phyloP scores from a whole-genome alignment of 148 eudicot genomes.

The Camellia sinensis region DNA sequence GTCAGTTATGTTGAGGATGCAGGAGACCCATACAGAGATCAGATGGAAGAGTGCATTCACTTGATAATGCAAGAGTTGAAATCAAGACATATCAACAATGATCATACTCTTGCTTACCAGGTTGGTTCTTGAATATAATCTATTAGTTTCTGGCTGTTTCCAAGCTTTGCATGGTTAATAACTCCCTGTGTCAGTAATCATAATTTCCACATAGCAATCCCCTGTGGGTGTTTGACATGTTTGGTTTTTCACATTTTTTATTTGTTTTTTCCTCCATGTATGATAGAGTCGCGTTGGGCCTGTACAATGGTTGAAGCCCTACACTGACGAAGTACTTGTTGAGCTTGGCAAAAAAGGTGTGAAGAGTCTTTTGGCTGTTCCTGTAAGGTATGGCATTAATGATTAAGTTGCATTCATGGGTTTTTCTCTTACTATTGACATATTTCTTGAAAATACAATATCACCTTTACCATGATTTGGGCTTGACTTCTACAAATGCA shows the following conservation, averaged over 20 bases:
- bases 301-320: constrained; percentile 96
- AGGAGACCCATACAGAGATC: constrained; percentile 92
- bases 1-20: constrained; percentile 88
- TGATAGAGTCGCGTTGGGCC: constrained; percentile 96
- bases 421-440: not conserved
- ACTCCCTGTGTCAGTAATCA: not conserved
- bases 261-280: constrained; percentile 5
- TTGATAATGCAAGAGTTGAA: constrained; percentile 90
- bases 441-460: not conserved
- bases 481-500: not conserved
- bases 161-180: not conserved
- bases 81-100: constrained; percentile 66
- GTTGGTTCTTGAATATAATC: constrained; percentile 28
- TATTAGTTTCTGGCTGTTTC: not conserved
- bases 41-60: constrained; percentile 93
- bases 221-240: not conserved
- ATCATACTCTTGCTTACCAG: constrained; percentile 91
- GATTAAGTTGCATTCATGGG: not conserved
- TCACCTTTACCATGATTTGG: not conserved
- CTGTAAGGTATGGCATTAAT: constrained; percentile 63
- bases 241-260: not conserved
- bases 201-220: too few relatives aligned
- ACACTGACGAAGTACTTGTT: constrained; percentile 94
- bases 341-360: constrained; percentile 85
- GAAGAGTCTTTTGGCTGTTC: constrained; percentile 88